phyloP scores from a whole-genome alignment of 176 grass and related monocot species.

The Phragmites australis region DNA sequence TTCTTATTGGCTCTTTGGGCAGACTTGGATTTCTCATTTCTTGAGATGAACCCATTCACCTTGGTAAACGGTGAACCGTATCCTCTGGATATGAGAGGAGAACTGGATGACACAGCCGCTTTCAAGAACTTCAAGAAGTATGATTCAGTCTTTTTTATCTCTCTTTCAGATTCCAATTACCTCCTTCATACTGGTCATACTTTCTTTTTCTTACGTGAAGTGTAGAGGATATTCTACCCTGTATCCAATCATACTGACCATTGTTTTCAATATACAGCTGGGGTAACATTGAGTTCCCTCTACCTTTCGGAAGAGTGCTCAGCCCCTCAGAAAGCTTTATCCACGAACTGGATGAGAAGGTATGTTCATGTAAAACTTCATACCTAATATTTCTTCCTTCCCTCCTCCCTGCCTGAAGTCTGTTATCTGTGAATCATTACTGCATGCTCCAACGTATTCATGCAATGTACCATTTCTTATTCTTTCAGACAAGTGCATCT shows the following conservation, averaged over 20 bases:
- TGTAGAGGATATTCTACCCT: background rate
- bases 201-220: background rate
- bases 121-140: slow-evolving; percentile 99
- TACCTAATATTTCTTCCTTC: slow-evolving; percentile 8
- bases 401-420: background rate
- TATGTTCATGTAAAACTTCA: slow-evolving; percentile 38
- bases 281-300: slow-evolving; percentile 81
- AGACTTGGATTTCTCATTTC: slow-evolving; percentile 99
- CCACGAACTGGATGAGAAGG: slow-evolving; percentile 95
- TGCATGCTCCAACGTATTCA: slow-evolving; percentile 3
- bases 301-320: slow-evolving; percentile 94
- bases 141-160: slow-evolving; percentile 17
- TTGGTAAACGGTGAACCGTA: slow-evolving; percentile 89
- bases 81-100: slow-evolving; percentile 97
- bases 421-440: slow-evolving; percentile 5
- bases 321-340: slow-evolving; percentile 91
- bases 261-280: slow-evolving; percentile 55
- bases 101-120: slow-evolving; percentile 94
- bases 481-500: slow-evolving; percentile 86
- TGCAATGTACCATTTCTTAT: slow-evolving; percentile 21
- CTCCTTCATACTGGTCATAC: background rate
- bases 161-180: background rate
- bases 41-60: slow-evolving; percentile 98
- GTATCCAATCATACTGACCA: background rate
- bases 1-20: slow-evolving; percentile 32